A percentile compares a stretch with the other conserved stretches of the same genome.
Evolutionary conservation across 352 stramenopile species (phyloP).

Genomic region (Phytopythium boreale): DNA sequence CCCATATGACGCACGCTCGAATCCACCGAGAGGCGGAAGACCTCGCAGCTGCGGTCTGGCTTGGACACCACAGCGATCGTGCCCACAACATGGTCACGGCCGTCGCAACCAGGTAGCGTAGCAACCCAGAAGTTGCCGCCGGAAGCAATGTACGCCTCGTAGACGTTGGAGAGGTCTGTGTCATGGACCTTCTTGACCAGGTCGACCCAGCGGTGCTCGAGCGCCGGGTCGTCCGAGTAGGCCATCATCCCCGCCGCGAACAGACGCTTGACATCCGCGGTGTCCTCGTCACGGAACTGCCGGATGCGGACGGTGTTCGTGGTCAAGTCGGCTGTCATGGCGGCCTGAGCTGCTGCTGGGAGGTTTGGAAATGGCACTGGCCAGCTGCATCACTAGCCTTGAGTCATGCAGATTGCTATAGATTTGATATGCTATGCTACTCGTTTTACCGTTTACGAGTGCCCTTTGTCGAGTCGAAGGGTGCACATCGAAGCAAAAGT

Average conservation of each 20-base stretch:
- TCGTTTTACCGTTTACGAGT: too few relatives aligned
- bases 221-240: slow-evolving; percentile 20
- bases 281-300: slow-evolving; percentile 27
- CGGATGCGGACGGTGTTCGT: slow-evolving; percentile 16
- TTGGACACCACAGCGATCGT: slow-evolving; percentile 23
- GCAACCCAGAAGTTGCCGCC: slow-evolving; percentile 51
- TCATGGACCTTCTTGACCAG: slow-evolving; percentile 31
- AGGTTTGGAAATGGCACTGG: not conserved
- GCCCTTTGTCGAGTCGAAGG: not conserved
- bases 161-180: slow-evolving; percentile 26
- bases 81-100: slow-evolving; percentile 17
- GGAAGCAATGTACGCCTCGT: slow-evolving; percentile 25
- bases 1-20: slow-evolving; percentile 17
- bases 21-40: slow-evolving; percentile 29
- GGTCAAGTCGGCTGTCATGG: not conserved
- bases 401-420: too few relatives aligned
- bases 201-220: slow-evolving; percentile 15
- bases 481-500: not conserved
- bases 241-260: slow-evolving; percentile 41
- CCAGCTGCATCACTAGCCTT: not conserved
- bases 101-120: slow-evolving; percentile 14
- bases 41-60: slow-evolving; percentile 13
- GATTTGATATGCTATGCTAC: too few relatives aligned
- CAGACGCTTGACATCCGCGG: slow-evolving; percentile 24
- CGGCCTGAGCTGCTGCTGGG: not conserved